Percentiles rank a stretch among this genome's conserved stretches.
These are phyloP conservation scores for Carallia pectinifolia DNA, from an alignment of 345 rosid species.

Conservation along the genomic window DNA sequence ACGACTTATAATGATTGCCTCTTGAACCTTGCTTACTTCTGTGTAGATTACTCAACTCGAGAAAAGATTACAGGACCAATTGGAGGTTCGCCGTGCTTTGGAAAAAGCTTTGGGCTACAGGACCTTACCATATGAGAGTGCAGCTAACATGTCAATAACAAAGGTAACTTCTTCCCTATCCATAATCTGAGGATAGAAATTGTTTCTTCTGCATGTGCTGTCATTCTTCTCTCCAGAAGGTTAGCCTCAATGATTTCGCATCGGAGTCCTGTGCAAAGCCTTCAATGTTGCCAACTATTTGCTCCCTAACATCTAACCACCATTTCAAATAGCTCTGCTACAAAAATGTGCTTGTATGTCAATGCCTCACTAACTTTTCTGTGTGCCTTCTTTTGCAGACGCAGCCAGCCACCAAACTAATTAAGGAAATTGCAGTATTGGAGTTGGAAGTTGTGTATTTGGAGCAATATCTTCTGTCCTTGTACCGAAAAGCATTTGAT, in stretches of 20 bases:
- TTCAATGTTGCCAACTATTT: background rate
- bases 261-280: too few relatives aligned
- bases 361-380: background rate
- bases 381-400: background rate
- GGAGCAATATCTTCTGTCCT: constrained; percentile 86
- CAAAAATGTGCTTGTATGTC: background rate
- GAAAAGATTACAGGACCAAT: constrained; percentile 73
- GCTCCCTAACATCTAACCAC: background rate
- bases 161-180: constrained; percentile 47
- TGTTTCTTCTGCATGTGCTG: background rate
- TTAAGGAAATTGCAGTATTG: constrained; percentile 79
- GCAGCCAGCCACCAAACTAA: constrained; percentile 80
- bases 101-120: constrained; percentile 83
- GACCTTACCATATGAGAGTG: constrained; percentile 37
- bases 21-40: background rate
- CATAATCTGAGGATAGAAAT: constrained; percentile 7
- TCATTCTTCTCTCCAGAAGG: background rate
- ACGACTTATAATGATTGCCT: background rate
- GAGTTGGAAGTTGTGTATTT: constrained; percentile 89
- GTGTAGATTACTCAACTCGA: constrained; percentile 81
- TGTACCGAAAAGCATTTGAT: constrained; percentile 86
- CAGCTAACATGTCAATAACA: constrained; percentile 46
- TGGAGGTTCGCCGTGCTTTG: constrained; percentile 64
- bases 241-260: too few relatives aligned
- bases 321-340: background rate